Evolutionary conservation across 176 grass and related monocot species (phyloP).

Genomic region (Oryza glumipatula): DNA sequence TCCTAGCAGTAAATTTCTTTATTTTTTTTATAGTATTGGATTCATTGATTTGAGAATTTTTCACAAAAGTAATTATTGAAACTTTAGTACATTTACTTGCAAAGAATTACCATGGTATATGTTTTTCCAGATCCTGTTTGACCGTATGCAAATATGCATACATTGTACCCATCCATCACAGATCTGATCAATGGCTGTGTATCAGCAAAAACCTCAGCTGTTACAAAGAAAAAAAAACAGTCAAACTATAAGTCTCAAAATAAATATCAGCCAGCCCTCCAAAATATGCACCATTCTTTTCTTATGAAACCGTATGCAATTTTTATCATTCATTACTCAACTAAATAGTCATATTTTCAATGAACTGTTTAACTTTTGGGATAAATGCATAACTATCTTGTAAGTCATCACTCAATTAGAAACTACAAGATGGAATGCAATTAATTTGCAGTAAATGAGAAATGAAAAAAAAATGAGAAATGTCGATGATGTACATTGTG

Average conservation of each 20-base stretch:
- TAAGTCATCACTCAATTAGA: neutral
- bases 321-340: neutral
- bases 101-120: constrained; percentile 83
- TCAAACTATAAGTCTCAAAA: constrained; percentile 1
- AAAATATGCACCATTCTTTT: constrained; percentile 19
- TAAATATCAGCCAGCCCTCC: neutral
- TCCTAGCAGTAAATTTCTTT: neutral
- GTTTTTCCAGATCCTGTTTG: constrained; percentile 90
- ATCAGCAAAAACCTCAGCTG: constrained; percentile 77
- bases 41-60: neutral
- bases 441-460: constrained; percentile 34
- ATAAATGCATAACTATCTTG: neutral
- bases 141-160: constrained; percentile 95
- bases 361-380: neutral
- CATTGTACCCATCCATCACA: constrained; percentile 83
- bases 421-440: neutral
- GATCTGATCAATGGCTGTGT: constrained; percentile 83
- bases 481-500: constrained; percentile 58
- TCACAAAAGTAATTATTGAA: neutral
- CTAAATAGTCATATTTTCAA: neutral
- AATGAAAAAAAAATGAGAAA: constrained; percentile 14
- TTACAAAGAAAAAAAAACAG: constrained; percentile 35
- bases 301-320: neutral
- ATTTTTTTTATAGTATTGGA: neutral
- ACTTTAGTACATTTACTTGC: neutral